phyloP scores from a whole-genome alignment of 805 yeast genomes.

The Lipomyces japonicus region DNA sequence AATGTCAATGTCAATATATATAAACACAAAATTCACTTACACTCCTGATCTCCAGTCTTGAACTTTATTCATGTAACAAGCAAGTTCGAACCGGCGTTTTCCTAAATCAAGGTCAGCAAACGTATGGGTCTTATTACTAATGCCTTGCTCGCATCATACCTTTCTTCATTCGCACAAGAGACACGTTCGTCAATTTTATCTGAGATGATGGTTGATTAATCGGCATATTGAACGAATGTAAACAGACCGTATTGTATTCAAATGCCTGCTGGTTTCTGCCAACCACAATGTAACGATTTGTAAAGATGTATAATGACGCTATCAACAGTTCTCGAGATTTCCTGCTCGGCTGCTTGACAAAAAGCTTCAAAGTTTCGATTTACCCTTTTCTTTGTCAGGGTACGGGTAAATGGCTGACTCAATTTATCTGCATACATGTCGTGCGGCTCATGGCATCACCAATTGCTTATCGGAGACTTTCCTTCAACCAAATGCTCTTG shows the following conservation, averaged over 20 bases:
- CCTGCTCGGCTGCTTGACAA: not conserved
- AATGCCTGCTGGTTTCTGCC: not conserved
- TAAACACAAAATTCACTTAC: constrained; percentile 30
- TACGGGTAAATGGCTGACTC: not conserved
- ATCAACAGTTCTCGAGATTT: not conserved
- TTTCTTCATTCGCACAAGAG: constrained; percentile 84
- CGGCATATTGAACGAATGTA: constrained; percentile 39
- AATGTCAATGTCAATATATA: not conserved
- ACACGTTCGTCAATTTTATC: constrained; percentile 88
- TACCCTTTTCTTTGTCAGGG: no score
- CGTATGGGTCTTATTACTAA: no score
- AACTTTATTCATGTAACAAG: constrained; percentile 94
- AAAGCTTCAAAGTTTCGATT: not conserved
- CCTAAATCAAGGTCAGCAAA: constrained; percentile 24
- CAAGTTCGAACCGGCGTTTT: constrained; percentile 87
- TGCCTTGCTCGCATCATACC: constrained; percentile 44
- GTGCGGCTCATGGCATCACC: not conserved
- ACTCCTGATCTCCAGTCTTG: constrained; percentile 88
- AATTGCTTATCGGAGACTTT: not conserved
- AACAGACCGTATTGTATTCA: constrained; percentile 2
- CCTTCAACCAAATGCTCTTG: not conserved
- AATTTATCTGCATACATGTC: not conserved
- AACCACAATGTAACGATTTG: not conserved
- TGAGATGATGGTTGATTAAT: constrained; percentile 88
- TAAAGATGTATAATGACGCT: no score